Evolutionary conservation across 768 basidiomycete genomes (phyloP).

Genomic region (Boletus pseudo-olivaceus): DNA sequence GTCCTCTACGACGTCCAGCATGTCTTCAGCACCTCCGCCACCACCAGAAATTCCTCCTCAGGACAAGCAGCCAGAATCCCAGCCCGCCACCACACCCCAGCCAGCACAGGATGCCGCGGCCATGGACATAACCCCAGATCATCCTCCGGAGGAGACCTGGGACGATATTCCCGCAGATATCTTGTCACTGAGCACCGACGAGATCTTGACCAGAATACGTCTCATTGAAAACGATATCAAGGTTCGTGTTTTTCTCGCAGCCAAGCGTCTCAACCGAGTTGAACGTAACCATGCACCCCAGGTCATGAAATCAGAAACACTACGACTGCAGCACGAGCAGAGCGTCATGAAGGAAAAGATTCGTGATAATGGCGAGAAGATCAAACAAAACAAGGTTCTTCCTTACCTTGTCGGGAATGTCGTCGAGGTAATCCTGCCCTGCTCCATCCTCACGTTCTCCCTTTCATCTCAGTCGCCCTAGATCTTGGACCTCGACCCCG

Average conservation of each 20-base stretch:
- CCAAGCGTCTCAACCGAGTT: not conserved
- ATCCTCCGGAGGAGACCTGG: conserved; percentile 74
- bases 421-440: conserved; percentile 65
- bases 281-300: conserved; percentile 27
- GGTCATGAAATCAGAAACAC: conserved; percentile 96
- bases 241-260: conserved; percentile 39
- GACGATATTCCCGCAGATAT: conserved; percentile 92
- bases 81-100: conserved; percentile 30
- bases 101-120: conserved; percentile 35
- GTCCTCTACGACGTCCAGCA: conserved; percentile 16
- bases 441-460: not conserved
- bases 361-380: conserved; percentile 95
- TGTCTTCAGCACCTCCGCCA: conserved; percentile 60
- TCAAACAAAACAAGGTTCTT: conserved; percentile 98
- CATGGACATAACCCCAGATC: conserved; percentile 78
- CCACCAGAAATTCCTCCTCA: conserved; percentile 38
- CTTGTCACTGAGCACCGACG: conserved; percentile 70
- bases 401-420: conserved; percentile 98
- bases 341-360: conserved; percentile 98
- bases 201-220: conserved; percentile 83
- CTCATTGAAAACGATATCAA: conserved; percentile 97
- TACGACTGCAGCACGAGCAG: conserved; percentile 91
- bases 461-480: conserved; percentile 31
- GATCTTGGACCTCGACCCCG: conserved; percentile 94
- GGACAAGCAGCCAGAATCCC: conserved; percentile 51